Evolutionary conservation across 2,329 filamentous ascomycete genomes (phyloP), one percentile per base, ranked within the genome.

Genomic region (Ophiobolus disseminans): DNA sequence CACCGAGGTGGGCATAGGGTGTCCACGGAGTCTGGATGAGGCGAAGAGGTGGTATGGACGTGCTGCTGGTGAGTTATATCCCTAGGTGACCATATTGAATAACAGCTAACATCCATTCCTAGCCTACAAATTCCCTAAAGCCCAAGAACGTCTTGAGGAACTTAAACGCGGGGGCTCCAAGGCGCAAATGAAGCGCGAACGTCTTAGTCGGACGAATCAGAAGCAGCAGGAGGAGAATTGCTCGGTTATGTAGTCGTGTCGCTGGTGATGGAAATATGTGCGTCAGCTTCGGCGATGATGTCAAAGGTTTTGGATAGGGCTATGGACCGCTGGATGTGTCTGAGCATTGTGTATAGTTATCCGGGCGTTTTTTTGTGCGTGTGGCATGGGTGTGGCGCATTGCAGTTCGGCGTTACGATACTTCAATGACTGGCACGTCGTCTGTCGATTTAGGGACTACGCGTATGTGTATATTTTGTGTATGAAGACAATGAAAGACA

Each of bases 1-100:
- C 69, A 95, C 90, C 0, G 94, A 99, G 74, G 87, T 94, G 39
- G 94, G 94, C 10, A 97, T 99, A 62, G 94, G 94, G 22, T 86
- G 90, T 57, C 81, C 87, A 13, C 86, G 89, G 7, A 95, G 93
- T 70, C 66, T 97, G 62, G 94, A 99, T 65, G 94, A 97, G 75
- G 94, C 93, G 17, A 97, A 96, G 80, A 85, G 91, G 63, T 99
- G 94, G 94, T 99, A 99, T 76, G 97, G 92, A 83, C 83, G 93
- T 72, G 92, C 94, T 75, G 94, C 94, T 70, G 89, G 93, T 97
- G 81, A 85, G 91, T 86, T 31, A 16, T 4, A 5, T 17, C 19
- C 13, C 3, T 32, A 14, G n/a, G 8, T 32, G 30, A n/a, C n/a
- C n/a, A n/a, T n/a, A n/a, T n/a, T 32, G 9, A 3, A 14, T 14